A percentile compares a stretch with the other conserved stretches of the same genome.
phyloP scores from a whole-genome alignment of 2,329 filamentous ascomycete genomes.

The Oidium heveae region DNA sequence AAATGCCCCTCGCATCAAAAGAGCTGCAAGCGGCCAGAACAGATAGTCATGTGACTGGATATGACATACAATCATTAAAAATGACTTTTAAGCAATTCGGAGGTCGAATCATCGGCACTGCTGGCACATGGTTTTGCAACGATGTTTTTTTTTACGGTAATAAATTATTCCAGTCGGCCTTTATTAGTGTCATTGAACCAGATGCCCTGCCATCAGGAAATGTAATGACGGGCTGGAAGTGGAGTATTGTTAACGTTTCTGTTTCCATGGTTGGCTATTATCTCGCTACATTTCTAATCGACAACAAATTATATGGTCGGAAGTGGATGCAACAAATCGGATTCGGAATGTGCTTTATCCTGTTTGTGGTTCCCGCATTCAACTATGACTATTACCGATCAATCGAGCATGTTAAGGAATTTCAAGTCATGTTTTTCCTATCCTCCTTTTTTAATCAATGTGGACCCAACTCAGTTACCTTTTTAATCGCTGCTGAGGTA shows the following conservation, averaged over 20 bases:
- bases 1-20: slow-evolving; percentile 74
- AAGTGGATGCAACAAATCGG: slow-evolving; percentile 93
- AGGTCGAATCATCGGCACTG: slow-evolving; percentile 62
- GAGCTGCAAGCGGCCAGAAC: slow-evolving; percentile 64
- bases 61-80: slow-evolving; percentile 63
- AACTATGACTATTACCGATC: slow-evolving; percentile 62
- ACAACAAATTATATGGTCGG: slow-evolving; percentile 55
- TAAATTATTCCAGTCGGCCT: slow-evolving; percentile 86
- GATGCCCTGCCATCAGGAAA: slow-evolving; percentile 25
- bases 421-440: slow-evolving; percentile 96
- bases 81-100: slow-evolving; percentile 66
- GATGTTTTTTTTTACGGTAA: slow-evolving; percentile 99
- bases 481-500: slow-evolving; percentile 89
- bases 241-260: slow-evolving; percentile 76
- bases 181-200: slow-evolving; percentile 59
- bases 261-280: slow-evolving; percentile 81
- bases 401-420: slow-evolving; percentile 47
- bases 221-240: slow-evolving; percentile 71
- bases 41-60: slow-evolving; percentile 69
- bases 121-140: slow-evolving; percentile 82
- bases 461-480: slow-evolving; percentile 76
- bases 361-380: slow-evolving; percentile 82
- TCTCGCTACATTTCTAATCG: slow-evolving; percentile 29
- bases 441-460: slow-evolving; percentile 99
- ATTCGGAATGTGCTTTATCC: slow-evolving; percentile 78